Evolutionary conservation across 305 asterid species (phyloP).

Genomic region (Ajuga reptans): DNA sequence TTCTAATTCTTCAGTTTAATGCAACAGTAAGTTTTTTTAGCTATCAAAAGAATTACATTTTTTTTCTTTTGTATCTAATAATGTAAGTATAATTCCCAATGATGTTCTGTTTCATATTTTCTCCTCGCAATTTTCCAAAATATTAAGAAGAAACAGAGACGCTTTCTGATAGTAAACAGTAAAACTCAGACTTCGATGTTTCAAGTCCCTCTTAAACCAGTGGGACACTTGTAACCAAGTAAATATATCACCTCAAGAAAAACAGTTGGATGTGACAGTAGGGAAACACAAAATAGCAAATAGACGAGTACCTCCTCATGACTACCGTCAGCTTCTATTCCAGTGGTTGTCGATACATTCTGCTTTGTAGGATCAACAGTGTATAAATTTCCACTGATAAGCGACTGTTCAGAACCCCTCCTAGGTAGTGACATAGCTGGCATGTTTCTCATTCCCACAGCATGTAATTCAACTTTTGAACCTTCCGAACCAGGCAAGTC

Average conservation of each 20-base stretch:
- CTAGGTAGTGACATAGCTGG: slow-evolving; percentile 33
- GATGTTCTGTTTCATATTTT: background rate
- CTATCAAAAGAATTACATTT: background rate
- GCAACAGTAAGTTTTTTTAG: background rate
- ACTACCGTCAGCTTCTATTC: slow-evolving; percentile 31
- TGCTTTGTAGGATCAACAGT: slow-evolving; percentile 20
- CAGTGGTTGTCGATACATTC: slow-evolving; percentile 24
- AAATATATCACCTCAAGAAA: background rate
- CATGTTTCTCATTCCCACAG: slow-evolving; percentile 23
- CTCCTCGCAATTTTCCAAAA: background rate
- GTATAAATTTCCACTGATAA: slow-evolving; percentile 31
- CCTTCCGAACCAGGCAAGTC: slow-evolving; percentile 37
- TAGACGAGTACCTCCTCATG: slow-evolving; percentile 38
- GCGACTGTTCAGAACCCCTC: slow-evolving; percentile 38
- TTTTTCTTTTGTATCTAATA: background rate
- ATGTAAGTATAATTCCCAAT: background rate
- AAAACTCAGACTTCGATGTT: background rate
- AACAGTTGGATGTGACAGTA: background rate
- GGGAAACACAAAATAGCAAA: background rate
- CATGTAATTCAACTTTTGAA: slow-evolving; percentile 30
- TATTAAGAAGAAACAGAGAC: background rate
- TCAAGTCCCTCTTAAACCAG: background rate
- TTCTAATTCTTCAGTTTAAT: background rate
- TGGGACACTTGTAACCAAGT: background rate
- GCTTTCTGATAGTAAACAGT: background rate